Evolutionary conservation across 2,329 filamentous ascomycete genomes (phyloP).

Genomic region (Taxawa tesnikishii): DNA sequence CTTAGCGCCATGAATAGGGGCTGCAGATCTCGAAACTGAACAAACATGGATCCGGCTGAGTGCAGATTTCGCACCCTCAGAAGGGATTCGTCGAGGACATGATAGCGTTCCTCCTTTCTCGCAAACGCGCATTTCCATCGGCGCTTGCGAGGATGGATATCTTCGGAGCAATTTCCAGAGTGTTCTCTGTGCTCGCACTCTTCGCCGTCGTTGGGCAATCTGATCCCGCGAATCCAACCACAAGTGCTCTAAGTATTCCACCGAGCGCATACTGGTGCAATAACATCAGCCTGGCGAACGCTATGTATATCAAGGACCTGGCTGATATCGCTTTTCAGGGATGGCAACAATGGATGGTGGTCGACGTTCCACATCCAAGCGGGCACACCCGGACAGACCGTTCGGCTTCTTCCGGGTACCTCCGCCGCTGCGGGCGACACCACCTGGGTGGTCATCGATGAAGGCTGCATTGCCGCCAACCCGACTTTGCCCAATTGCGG

Average conservation of each 20-base stretch:
- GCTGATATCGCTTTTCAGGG: slow-evolving; percentile 10
- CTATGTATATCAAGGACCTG: neutral
- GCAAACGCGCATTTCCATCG: no score
- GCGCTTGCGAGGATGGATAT: no score
- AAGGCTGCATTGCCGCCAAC: slow-evolving; percentile 13
- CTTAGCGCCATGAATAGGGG: no score
- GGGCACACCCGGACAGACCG: slow-evolving; percentile 23
- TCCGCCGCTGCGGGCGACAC: slow-evolving; percentile 10
- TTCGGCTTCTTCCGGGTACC: slow-evolving; percentile 13
- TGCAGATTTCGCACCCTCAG: no score
- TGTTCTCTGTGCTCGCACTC: neutral
- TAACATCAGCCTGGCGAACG: neutral
- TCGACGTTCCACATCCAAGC: slow-evolving; percentile 28
- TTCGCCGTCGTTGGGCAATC: slow-evolving; percentile 1
- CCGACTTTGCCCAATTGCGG: slow-evolving; percentile 17
- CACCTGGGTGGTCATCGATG: slow-evolving; percentile 11
- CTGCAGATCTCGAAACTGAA: no score
- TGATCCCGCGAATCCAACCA: neutral
- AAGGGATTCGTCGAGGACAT: no score
- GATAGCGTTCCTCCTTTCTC: no score
- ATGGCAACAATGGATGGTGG: slow-evolving; percentile 29
- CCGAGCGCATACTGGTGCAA: slow-evolving; percentile 4
- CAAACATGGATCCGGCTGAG: no score
- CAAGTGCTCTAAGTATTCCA: slow-evolving; percentile 2
- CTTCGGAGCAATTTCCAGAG: no score